phyloP scores from a whole-genome alignment of 768 basidiomycete genomes.

The Kwoniella botswanensis region DNA sequence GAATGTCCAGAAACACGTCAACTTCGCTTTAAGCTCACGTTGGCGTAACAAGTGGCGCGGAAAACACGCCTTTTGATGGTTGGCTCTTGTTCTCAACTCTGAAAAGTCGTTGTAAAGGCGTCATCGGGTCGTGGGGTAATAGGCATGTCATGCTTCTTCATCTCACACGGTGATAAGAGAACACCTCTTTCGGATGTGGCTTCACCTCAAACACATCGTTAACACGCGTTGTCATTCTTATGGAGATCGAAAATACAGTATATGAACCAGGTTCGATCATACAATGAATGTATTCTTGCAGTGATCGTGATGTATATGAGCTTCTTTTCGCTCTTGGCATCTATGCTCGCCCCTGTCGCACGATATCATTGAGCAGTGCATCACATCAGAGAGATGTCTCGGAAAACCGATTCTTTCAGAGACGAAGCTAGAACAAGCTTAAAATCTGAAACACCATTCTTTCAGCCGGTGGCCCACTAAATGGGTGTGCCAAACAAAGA shows the following conservation, averaged over 20 bases:
- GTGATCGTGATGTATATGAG: too few species aligned
- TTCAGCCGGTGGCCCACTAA: not conserved
- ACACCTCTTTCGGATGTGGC: not conserved
- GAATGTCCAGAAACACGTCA: not conserved
- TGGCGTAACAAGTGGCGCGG: constrained; percentile 5
- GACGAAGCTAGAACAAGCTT: constrained; percentile 5
- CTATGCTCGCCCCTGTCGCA: too few species aligned
- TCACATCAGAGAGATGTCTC: not conserved
- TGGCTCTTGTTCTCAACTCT: not conserved
- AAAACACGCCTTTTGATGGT: constrained; percentile 16
- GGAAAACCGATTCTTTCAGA: not conserved
- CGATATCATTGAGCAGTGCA: too few species aligned
- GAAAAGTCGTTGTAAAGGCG: not conserved
- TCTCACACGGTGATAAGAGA: not conserved
- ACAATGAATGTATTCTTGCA: too few species aligned
- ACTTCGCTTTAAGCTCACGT: not conserved
- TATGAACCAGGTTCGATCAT: too few species aligned
- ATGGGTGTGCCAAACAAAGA: not conserved
- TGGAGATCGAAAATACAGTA: too few species aligned
- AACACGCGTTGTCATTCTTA: too few species aligned
- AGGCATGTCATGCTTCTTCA: not conserved
- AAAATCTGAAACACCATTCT: constrained; percentile 1
- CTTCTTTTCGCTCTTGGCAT: too few species aligned
- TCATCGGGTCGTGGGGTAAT: not conserved
- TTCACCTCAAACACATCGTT: too few species aligned